These are phyloP conservation scores for Lenwebbia sp. DNA, from an alignment of 345 rosid species.

Conservation along the genomic window DNA sequence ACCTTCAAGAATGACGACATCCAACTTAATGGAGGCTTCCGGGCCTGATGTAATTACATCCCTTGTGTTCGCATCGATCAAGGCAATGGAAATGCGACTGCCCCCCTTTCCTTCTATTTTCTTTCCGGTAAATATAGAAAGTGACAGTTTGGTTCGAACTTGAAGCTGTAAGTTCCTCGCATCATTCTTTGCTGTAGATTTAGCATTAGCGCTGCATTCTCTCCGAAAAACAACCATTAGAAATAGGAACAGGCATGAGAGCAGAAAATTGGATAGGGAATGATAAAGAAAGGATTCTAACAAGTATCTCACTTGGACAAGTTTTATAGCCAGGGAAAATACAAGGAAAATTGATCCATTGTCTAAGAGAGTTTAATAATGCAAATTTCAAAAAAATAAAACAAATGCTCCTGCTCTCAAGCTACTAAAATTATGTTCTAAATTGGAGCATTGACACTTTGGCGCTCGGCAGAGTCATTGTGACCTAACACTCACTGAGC, in stretches of 20 bases:
- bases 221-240: neutral
- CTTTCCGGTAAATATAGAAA: neutral
- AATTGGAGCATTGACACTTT: neutral
- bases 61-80: neutral
- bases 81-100: neutral
- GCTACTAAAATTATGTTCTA: neutral
- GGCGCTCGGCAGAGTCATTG: neutral
- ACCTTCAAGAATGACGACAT: neutral
- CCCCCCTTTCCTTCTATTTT: neutral
- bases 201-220: conserved; percentile 13
- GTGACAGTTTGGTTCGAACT: neutral
- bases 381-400: neutral
- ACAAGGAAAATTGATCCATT: neutral
- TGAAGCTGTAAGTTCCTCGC: neutral
- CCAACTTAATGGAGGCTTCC: neutral
- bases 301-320: neutral
- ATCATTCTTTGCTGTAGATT: accelerated
- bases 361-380: neutral
- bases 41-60: neutral
- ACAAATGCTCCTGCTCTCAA: neutral
- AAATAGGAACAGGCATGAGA: neutral
- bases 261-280: neutral
- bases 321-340: neutral
- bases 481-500: neutral
- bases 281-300: neutral